These are phyloP conservation scores for Microsporum audouinii DNA, from an alignment of 2,329 filamentous ascomycete genomes.

Conservation along the genomic window DNA sequence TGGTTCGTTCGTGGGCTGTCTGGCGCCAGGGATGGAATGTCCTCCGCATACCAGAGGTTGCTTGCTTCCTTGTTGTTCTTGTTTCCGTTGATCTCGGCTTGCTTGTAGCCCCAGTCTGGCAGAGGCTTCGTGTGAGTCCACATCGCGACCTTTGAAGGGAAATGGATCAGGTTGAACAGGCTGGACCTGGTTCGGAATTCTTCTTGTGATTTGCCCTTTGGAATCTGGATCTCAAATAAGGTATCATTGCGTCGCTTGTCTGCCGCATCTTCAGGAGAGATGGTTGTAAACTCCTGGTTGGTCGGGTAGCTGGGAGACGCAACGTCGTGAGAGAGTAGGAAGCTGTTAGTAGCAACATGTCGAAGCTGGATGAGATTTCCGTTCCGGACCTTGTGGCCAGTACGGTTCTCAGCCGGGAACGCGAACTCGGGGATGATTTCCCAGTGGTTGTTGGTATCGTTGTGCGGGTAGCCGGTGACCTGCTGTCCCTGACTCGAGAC, in stretches of 20 bases:
- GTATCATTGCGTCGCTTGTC: conserved; percentile 74
- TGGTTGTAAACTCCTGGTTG: conserved; percentile 95
- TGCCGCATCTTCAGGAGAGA: conserved; percentile 58
- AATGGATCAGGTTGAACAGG: conserved; percentile 92
- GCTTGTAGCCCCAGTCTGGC: conserved; percentile 95
- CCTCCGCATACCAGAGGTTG: conserved; percentile 90
- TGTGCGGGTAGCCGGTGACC: conserved; percentile 94
- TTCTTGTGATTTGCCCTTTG: conserved; percentile 67
- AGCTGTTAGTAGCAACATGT: conserved; percentile 72
- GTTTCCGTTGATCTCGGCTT: conserved; percentile 98
- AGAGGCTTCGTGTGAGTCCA: conserved; percentile 93
- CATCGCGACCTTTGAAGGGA: conserved; percentile 94
- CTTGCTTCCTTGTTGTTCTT: conserved; percentile 83
- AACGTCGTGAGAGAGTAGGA: conserved; percentile 89
- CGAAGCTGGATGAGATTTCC: conserved; percentile 77
- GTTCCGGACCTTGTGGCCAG: conserved; percentile 60
- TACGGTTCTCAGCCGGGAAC: conserved; percentile 42
- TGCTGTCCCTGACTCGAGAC: conserved; percentile 97
- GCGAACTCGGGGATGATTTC: conserved; percentile 63
- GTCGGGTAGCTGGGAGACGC: conserved; percentile 93
- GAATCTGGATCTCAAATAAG: conserved; percentile 82
- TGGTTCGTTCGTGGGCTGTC: conserved; percentile 65
- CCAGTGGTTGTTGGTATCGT: conserved; percentile 99
- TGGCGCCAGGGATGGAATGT: conserved; percentile 65
- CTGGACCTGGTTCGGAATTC: conserved; percentile 84